A percentile compares a stretch with the other conserved stretches of the same genome.
phyloP scores from a whole-genome alignment of 1,284 basidiomycete genomes.

The Hortiboletus rubellus region DNA sequence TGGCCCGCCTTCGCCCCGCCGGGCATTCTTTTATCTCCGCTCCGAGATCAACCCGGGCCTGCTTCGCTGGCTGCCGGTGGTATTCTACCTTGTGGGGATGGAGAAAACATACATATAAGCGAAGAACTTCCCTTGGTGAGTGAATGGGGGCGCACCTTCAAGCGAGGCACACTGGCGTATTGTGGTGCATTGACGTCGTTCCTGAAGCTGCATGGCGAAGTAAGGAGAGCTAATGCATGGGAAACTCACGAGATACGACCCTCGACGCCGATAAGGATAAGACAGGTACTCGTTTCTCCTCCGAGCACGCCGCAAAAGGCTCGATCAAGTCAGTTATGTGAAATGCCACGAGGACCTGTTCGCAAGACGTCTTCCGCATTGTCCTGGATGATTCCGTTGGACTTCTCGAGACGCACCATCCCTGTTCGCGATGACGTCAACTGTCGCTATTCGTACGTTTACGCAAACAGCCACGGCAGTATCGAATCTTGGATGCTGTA shows the following conservation, averaged over 20 bases:
- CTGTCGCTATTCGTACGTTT: conserved; percentile 35
- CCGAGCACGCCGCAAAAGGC: conserved; percentile 30
- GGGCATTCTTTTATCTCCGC: conserved; percentile 50
- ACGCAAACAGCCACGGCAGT: conserved; percentile 42
- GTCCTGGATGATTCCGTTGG: conserved; percentile 30
- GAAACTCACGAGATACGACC: conserved; percentile 4
- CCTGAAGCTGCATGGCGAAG: conserved; percentile 13
- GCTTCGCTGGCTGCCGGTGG: conserved; percentile 4
- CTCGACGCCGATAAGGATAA: conserved; percentile 26
- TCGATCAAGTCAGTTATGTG: conserved; percentile 18
- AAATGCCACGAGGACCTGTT: conserved; percentile 6
- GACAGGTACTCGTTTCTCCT: conserved; percentile 19
- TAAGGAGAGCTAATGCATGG: background rate
- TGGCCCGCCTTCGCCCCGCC: conserved; percentile 40
- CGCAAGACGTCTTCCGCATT: conserved; percentile 25
- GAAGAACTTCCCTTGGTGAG: conserved; percentile 20
- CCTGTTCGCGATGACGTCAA: conserved; percentile 12
- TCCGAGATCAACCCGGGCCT: conserved; percentile 27
- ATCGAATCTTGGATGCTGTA: conserved; percentile 48
- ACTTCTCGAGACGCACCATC: conserved; percentile 8
- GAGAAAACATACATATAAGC: conserved; percentile 7
- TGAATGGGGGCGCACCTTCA: conserved; percentile 9
- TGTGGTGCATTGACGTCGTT: conserved; percentile 2
- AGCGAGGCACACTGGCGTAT: conserved; percentile 4
- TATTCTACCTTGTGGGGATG: conserved; percentile 19